Conservation (phyloP, 352 stramenopile genomes). For the Pythium rishiriense region DNA sequence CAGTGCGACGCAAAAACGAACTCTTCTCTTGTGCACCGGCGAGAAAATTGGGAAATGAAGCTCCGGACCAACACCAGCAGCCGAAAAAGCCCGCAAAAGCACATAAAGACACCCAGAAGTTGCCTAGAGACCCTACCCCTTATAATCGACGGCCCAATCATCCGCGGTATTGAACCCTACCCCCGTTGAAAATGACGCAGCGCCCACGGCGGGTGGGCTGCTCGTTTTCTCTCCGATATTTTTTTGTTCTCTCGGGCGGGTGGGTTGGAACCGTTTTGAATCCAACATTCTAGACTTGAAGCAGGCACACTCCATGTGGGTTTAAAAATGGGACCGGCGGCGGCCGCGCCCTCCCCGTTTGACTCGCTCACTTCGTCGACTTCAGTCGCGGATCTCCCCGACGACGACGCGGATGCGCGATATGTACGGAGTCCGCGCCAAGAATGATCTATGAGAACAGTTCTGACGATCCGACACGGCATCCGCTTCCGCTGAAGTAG, state of each 20-base stretch:
- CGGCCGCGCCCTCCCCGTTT: not conserved
- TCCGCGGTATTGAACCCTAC: conserved; percentile 7
- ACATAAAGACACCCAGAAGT: conserved; percentile 30
- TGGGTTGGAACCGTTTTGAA: not conserved
- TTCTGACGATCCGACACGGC: conserved; percentile 4
- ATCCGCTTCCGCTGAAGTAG: not conserved
- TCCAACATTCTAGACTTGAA: conserved; percentile 1
- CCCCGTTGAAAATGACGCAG: conserved; percentile 9
- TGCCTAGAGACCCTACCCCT: conserved; percentile 12
- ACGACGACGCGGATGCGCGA: not conserved
- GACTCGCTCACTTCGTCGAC: not conserved
- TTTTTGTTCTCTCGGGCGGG: not conserved
- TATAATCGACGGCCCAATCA: conserved; percentile 23
- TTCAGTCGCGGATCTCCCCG: not conserved
- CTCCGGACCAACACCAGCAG: conserved; percentile 9
- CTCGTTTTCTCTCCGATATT: not conserved
- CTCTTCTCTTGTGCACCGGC: conserved; percentile 28
- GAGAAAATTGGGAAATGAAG: conserved; percentile 55
- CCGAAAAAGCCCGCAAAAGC: conserved; percentile 17
- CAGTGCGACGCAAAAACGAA: no score
- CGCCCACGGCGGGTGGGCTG: not conserved
- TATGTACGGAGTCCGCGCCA: not conserved
- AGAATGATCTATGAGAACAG: not conserved
- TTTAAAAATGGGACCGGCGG: conserved; percentile 1
- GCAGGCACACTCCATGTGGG: conserved; percentile 1